These are phyloP conservation scores for Geosmithia morbida DNA, from an alignment of 2,329 filamentous ascomycete genomes.

Conservation along the genomic window DNA sequence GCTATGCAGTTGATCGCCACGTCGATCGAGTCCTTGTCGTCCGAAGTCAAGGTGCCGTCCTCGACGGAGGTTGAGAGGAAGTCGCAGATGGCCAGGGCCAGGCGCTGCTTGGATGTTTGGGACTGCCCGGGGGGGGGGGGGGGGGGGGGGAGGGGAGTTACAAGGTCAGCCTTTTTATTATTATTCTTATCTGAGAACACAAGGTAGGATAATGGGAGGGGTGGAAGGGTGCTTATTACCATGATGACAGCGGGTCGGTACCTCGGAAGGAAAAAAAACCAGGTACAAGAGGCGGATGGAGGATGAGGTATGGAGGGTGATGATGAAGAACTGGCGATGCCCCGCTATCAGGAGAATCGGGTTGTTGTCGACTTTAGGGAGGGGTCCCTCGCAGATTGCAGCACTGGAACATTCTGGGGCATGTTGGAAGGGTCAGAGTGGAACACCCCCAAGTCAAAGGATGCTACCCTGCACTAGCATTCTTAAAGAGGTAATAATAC, in stretches of 20 bases:
- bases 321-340: not conserved
- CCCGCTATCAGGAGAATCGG: not conserved
- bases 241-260: not conserved
- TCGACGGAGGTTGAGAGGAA: conserved; percentile 74
- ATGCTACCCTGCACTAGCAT: not conserved
- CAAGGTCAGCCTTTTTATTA: no score
- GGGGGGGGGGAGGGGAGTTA: not conserved
- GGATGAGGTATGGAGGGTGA: not conserved
- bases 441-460: not conserved
- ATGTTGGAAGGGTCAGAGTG: not conserved
- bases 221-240: no score
- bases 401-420: conserved; percentile 4
- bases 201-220: no score
- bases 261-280: no score
- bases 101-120: conserved; percentile 56
- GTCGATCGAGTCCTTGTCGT: conserved; percentile 89
- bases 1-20: conserved; percentile 89
- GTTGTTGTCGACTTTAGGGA: not conserved
- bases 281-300: not conserved
- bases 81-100: conserved; percentile 93
- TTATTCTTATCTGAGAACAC: no score
- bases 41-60: conserved; percentile 76
- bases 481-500: no score
- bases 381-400: not conserved
- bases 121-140: conserved; percentile 13